phyloP scores from a whole-genome alignment of 75 land plant genomes.

The Pinus tabuliformis region DNA sequence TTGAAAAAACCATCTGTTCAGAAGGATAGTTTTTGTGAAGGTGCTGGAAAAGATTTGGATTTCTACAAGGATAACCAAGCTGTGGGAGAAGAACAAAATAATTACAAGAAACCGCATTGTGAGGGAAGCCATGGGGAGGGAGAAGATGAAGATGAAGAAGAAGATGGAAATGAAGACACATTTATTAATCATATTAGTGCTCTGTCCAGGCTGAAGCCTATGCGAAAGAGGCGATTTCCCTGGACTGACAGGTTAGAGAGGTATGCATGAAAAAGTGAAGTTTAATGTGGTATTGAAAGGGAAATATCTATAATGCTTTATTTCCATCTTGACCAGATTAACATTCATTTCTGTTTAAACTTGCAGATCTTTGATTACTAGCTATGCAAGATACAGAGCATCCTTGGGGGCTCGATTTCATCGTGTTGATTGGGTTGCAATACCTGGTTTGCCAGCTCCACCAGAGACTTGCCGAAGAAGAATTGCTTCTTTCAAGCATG shows the following conservation, averaged over 20 bases:
- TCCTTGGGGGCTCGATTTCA: slow-evolving; percentile 60
- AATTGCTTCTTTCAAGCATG: slow-evolving; percentile 55
- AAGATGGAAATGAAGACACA: slow-evolving; percentile 28
- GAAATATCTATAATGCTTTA: not conserved
- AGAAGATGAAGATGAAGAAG: slow-evolving; percentile 19
- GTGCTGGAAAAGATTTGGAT: not conserved
- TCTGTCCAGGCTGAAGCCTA: slow-evolving; percentile 40
- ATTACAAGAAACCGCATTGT: not conserved
- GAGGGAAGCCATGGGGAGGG: slow-evolving; percentile 18
- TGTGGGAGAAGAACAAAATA: slow-evolving; percentile 8
- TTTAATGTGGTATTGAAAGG: not conserved
- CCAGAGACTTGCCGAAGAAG: slow-evolving; percentile 68
- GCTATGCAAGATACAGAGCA: slow-evolving; percentile 85
- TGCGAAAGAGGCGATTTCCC: slow-evolving; percentile 50
- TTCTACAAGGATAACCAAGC: not conserved
- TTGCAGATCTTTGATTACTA: slow-evolving; percentile 64
- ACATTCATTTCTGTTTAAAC: slow-evolving; percentile 12
- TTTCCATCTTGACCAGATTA: not conserved
- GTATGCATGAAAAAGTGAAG: slow-evolving; percentile 19
- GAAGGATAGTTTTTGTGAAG: not conserved
- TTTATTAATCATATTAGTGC: slow-evolving; percentile 35
- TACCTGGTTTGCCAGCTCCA: slow-evolving; percentile 80
- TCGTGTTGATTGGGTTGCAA: slow-evolving; percentile 73
- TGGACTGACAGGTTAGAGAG: slow-evolving; percentile 89
- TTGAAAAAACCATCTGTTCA: not conserved